These are phyloP conservation scores for Lobulomyces angularis DNA, from an alignment of 192 early-diverging fungal species.

Conservation along the genomic window DNA sequence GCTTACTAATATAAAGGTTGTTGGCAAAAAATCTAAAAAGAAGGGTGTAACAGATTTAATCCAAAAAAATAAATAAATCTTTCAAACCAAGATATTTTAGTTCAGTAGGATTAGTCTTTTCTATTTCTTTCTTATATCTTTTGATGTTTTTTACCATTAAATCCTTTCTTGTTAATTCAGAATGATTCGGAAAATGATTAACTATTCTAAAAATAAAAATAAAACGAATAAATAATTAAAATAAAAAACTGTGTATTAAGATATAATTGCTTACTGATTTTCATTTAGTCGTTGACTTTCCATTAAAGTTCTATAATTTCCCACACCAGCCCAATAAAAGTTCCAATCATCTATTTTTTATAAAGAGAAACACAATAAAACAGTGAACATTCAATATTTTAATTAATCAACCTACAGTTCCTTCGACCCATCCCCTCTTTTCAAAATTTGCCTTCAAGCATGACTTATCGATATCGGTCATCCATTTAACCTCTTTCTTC, in stretches of 20 bases:
- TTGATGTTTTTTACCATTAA: constrained; percentile 52
- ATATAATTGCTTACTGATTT: constrained; percentile 21
- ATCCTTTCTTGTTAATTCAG: constrained; percentile 46
- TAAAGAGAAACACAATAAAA: constrained; percentile 6
- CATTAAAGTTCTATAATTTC: neutral
- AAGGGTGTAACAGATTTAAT: neutral
- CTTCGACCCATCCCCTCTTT: constrained; percentile 36
- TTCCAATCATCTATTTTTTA: constrained; percentile 40
- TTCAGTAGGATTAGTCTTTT: constrained; percentile 18
- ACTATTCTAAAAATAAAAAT: constrained; percentile 19
- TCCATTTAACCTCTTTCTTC: too few species aligned
- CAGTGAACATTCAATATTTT: neutral
- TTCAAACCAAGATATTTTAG: constrained; percentile 15
- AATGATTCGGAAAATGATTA: constrained; percentile 47
- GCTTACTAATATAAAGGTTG: constrained; percentile 36
- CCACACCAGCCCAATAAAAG: constrained; percentile 41
- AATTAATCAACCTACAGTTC: constrained; percentile 23
- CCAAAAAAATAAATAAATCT: constrained; percentile 4
- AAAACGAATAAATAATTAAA: neutral
- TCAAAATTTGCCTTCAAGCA: constrained; percentile 43
- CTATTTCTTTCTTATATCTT: constrained; percentile 38
- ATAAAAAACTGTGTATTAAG: neutral
- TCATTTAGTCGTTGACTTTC: constrained; percentile 35
- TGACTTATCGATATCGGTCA: constrained; percentile 44
- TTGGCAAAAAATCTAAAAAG: constrained; percentile 34